These are phyloP conservation scores for Aspergillus floridensis DNA, from an alignment of 2,329 filamentous ascomycete species.

Conservation along the genomic window DNA sequence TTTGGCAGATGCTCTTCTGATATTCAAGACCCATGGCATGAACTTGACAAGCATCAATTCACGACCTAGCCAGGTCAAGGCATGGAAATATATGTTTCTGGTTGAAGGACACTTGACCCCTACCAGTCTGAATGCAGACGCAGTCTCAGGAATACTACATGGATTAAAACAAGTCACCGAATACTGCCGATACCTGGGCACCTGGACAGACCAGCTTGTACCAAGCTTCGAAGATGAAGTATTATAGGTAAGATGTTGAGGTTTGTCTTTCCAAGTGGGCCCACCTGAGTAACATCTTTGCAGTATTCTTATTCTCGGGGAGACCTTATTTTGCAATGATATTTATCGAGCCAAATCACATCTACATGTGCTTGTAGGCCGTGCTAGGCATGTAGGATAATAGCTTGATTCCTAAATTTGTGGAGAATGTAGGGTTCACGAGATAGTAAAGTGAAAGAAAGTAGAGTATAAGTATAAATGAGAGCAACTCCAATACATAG, in stretches of 20 bases:
- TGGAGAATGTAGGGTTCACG: neutral
- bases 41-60: constrained; percentile 92
- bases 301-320: neutral
- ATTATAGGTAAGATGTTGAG: neutral
- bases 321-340: neutral
- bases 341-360: neutral
- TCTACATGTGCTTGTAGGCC: neutral
- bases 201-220: constrained; percentile 38
- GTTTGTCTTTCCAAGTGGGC: neutral
- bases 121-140: constrained; percentile 27
- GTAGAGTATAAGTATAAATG: constrained; percentile 6
- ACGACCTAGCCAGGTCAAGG: constrained; percentile 68
- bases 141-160: constrained; percentile 31
- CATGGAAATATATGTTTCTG: constrained; percentile 94
- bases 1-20: constrained; percentile 73
- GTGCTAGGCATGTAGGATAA: neutral
- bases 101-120: constrained; percentile 74
- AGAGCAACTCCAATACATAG: constrained; percentile 15
- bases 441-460: neutral
- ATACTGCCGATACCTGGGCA: constrained; percentile 40
- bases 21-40: constrained; percentile 69
- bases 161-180: constrained; percentile 38
- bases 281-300: neutral
- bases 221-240: neutral
- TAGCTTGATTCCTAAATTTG: neutral